Evolutionary conservation across 345 rosid species (phyloP).

Genomic region (Salix caprea): DNA sequence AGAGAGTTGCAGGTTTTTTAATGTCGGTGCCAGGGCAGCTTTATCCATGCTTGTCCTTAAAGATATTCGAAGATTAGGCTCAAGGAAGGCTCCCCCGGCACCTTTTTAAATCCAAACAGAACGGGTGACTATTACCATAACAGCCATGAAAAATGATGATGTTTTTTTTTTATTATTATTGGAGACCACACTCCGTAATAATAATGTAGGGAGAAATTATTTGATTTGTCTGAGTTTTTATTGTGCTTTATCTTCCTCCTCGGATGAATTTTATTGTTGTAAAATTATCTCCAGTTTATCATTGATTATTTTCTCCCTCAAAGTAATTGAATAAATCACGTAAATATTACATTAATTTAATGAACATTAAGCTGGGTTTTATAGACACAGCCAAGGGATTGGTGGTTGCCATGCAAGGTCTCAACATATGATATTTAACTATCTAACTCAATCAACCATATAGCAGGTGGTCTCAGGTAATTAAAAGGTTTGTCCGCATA

Average conservation of each 20-base stretch:
- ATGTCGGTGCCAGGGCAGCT: constrained; percentile 15
- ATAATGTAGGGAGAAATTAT: too few relatives aligned
- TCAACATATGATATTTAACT: constrained; percentile 8
- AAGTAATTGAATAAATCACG: too few relatives aligned
- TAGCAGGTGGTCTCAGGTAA: fast-evolving
- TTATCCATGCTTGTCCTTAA: constrained; percentile 24
- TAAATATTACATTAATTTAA: neutral
- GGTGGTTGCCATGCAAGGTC: constrained; percentile 18
- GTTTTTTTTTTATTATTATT: neutral
- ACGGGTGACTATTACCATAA: neutral
- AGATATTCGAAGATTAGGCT: constrained; percentile 16
- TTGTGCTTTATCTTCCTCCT: too few relatives aligned
- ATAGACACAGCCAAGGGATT: neutral
- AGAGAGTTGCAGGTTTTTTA: neutral
- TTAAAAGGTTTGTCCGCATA: too few relatives aligned
- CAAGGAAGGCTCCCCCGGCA: neutral
- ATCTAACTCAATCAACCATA: neutral
- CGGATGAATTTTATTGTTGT: too few relatives aligned
- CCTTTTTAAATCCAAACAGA: neutral
- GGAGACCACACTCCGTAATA: neutral
- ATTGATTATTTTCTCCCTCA: too few relatives aligned
- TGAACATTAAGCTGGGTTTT: neutral
- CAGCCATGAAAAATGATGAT: neutral
- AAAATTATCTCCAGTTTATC: too few relatives aligned
- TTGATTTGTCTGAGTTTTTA: too few relatives aligned